phyloP scores from a whole-genome alignment of 129 eudicot genomes.

The Centrapalus pauciflorus region DNA sequence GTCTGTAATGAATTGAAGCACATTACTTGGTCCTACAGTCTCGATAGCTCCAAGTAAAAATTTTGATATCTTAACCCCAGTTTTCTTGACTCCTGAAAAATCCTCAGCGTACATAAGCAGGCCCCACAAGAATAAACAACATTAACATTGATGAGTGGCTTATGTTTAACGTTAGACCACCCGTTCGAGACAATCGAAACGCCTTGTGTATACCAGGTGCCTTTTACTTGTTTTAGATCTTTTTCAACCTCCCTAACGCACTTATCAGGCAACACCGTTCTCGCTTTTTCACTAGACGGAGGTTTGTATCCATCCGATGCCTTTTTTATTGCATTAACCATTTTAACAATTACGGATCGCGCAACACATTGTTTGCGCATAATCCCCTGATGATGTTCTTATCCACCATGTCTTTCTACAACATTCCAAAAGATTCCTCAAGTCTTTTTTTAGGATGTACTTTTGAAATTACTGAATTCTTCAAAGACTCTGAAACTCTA shows the following conservation, averaged over 20 bases:
- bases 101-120: too few species aligned
- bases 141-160: not conserved
- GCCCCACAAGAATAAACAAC: not conserved
- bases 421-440: not conserved
- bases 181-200: not conserved
- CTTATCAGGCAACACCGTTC: not conserved
- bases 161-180: not conserved
- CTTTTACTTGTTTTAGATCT: not conserved
- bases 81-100: too few species aligned
- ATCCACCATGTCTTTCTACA: not conserved
- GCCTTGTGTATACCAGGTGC: not conserved
- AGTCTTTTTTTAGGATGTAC: not conserved
- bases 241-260: slow-evolving; percentile 6
- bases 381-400: not conserved
- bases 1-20: not conserved
- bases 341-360: slow-evolving; percentile 9
- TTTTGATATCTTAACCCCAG: not conserved
- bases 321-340: too few species aligned
- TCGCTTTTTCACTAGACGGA: slow-evolving; percentile 5
- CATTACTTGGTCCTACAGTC: not conserved
- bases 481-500: not conserved
- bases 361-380: not conserved
- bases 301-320: too few species aligned
- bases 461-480: not conserved
- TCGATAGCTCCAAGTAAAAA: not conserved